phyloP scores from a whole-genome alignment of 495 filamentous ascomycete species.

The Tetracladium setigerum region DNA sequence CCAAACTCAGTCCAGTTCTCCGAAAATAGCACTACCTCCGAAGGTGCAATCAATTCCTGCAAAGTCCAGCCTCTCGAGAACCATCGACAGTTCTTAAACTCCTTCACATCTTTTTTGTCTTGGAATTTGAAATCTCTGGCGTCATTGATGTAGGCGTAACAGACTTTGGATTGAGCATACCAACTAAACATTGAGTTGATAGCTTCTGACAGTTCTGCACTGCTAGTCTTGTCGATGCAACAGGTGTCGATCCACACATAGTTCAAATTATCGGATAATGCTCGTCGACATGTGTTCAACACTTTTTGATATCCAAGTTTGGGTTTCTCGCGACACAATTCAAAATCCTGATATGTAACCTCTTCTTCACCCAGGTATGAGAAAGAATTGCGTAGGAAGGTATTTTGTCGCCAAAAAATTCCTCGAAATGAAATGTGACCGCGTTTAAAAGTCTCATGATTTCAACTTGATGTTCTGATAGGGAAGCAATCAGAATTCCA shows the following conservation, averaged over 20 bases:
- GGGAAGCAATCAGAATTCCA: too few relatives aligned
- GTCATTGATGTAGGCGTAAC: conserved; percentile 16
- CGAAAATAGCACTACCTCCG: conserved; percentile 16
- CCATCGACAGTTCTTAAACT: conserved; percentile 5
- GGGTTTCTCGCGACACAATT: too few relatives aligned
- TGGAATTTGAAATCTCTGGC: too few relatives aligned
- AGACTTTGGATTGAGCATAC: not conserved
- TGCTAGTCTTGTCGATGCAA: conserved; percentile 15
- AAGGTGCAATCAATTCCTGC: conserved; percentile 8
- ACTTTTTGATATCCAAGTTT: too few relatives aligned
- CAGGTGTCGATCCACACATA: conserved; percentile 33
- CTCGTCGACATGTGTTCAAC: too few relatives aligned
- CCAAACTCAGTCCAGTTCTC: too few relatives aligned
- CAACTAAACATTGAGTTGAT: conserved; percentile 29
- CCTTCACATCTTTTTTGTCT: too few relatives aligned
- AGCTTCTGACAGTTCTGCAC: conserved; percentile 26
- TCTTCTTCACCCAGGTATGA: not conserved
- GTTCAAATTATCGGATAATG: too few relatives aligned
- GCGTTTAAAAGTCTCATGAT: not conserved
- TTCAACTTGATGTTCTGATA: too few relatives aligned
- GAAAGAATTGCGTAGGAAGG: not conserved
- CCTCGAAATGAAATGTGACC: not conserved
- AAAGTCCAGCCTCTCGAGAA: conserved; percentile 14
- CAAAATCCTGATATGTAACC: too few relatives aligned
- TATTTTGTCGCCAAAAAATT: not conserved